Evolutionary conservation across 2,329 filamentous ascomycete species (phyloP), one percentile per base, ranked within the genome.

Genomic region (Aspergillus versicolor): DNA sequence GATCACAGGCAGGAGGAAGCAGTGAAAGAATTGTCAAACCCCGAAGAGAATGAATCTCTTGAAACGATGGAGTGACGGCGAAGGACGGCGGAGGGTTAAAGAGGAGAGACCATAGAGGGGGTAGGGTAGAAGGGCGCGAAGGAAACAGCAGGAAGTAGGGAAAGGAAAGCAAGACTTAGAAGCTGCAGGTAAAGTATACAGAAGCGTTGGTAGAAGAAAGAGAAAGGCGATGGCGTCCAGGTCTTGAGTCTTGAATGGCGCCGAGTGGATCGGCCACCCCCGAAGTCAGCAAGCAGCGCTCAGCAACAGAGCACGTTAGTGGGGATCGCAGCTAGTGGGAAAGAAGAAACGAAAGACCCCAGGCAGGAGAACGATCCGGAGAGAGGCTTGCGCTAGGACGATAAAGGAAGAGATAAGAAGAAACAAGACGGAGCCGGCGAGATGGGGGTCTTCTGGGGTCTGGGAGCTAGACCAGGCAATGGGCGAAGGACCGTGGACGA

Each of bases 261-360:
- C 51, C 56, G 59, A 62, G 62, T 64, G 62, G 62, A 64, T 64
- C 61, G 53, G 59, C 58, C 49, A 56, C 54, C 59, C 62, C 62
- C 62, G 61, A 64, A 59, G 58, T 58, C 55, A 64, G 51, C 51
- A 52, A 44, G 57, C 40, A 58, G 27, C 27, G 27, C 52, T 56
- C 37, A 38, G 54, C 50, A 58, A 52, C 45, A 53, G 49, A 48
- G 54, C 53, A 56, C 43, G 51, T 56, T 59, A 52, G 62, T 64
- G 62, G 62, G 53, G 58, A 58, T 58, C 41, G 57, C 43, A 47
- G 57, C 40, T 44, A 49, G 52, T 43, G 46, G 30, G 53, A 47
- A 52, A 54, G 52, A 49, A 55, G 47, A 55, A 54, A 52, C 38
- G 32, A 46, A 51, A 58, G 58, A 41, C 52, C 52, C 55, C 44